Base-by-base conservation (phyloP, 2,329 filamentous ascomycete species). In the Alternaria arbusti region DNA sequence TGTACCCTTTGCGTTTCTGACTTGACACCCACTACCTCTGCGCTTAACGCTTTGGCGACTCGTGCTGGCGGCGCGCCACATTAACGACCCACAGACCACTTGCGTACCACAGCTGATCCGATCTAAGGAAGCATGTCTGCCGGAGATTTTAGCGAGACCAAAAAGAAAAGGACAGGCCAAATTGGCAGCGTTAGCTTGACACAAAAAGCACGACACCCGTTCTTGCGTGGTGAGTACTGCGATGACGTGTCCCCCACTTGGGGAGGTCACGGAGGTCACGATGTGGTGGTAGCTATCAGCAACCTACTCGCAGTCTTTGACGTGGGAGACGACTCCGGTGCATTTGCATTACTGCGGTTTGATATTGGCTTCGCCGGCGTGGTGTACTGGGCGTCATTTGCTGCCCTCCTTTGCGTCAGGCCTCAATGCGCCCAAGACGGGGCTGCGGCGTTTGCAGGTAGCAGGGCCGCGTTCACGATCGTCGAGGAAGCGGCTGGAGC, bases 21-120 rank as follows among this genome's bases (percentile, higher is more conserved):
- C 72, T 74, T 74, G 71, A 70, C 72, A 71, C 70, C 15, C 63
- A 74, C 69, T 71, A 68, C 69, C 65, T 68, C 67, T 56, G 67
- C 69, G 70, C 74, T 73, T 71, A 68, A 70, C 70, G 68, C 73
- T 74, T 70, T 66, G 69, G 74, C 67, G 67, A 72, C 68, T 75
- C 72, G 74, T 72, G 74, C 69, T 76, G 75, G 75, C 74, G 74
- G 73, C 70, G 73, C 75, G 74, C 74, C 74, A 77, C 76, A 73
- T 71, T 70, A 68, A 72, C 70, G 64, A 73, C 74, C 71, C 76
- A 78, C 75, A 73, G 76, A 74, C 75, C 75, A 72, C 60, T 36
- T 36, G 65, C 65, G 54, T 60, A 67, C 59, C 68, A 69, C 69
- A 75, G 75, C 72, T 78, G 74, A 71, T 73, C 67, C 46, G 67